Evolutionary conservation across 2,329 filamentous ascomycete species (phyloP).

Genomic region (Trichoderma hamatum): DNA sequence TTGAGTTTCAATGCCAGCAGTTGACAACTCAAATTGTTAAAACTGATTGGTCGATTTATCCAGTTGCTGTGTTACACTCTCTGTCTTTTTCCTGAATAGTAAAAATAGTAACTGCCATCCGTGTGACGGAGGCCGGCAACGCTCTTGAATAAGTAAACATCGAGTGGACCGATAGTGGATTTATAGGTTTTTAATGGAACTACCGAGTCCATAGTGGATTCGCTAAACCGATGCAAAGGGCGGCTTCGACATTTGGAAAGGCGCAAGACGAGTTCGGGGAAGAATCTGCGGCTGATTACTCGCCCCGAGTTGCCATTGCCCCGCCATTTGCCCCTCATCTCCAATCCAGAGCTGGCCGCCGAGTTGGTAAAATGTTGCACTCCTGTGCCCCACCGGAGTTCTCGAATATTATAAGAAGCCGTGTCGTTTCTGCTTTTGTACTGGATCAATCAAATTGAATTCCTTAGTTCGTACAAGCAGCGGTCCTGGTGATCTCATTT

Average conservation of each 20-base stretch:
- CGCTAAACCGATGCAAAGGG: conserved; percentile 1
- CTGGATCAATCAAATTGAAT: background rate
- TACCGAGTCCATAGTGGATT: background rate
- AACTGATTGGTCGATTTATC: background rate
- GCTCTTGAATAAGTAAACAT: background rate
- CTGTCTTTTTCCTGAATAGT: background rate
- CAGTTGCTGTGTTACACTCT: background rate
- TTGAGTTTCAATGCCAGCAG: background rate
- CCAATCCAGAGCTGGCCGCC: background rate
- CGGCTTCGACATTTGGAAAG: conserved; percentile 23
- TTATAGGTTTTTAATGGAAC: background rate
- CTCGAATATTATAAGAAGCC: conserved; percentile 9
- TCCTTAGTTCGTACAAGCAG: background rate
- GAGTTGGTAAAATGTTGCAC: conserved; percentile 3
- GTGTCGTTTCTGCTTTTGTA: background rate
- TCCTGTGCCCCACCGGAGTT: conserved; percentile 1
- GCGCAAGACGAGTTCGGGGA: background rate
- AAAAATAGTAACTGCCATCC: background rate
- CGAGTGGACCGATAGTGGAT: background rate
- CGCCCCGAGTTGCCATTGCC: conserved; percentile 4
- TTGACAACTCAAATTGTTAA: background rate
- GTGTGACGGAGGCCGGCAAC: background rate
- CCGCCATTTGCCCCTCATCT: conserved; percentile 12
- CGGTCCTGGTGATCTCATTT: background rate
- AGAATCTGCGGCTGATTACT: conserved; percentile 12